Evolutionary conservation across 176 grass and related monocot genomes (phyloP).

Genomic region (Cenchrus fungigraminus): DNA sequence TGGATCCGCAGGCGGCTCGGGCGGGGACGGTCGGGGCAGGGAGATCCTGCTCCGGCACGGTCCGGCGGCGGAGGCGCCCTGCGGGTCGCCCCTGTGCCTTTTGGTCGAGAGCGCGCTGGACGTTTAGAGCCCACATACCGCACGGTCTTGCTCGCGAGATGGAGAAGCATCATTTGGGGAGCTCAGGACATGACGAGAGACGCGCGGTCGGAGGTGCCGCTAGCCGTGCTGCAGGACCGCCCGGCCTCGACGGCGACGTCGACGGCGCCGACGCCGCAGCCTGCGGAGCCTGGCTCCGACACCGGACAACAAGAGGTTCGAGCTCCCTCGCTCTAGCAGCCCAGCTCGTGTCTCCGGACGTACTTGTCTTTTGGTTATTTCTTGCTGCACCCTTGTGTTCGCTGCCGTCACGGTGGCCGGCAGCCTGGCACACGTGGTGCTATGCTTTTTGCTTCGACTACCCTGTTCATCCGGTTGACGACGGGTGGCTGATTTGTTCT

Average conservation of each 20-base stretch:
- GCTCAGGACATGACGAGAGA: conserved; percentile 29
- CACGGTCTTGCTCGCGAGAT: neutral
- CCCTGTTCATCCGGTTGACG: too few relatives aligned
- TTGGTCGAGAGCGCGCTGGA: too few relatives aligned
- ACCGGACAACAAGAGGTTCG: conserved; percentile 10
- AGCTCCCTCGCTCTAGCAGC: neutral
- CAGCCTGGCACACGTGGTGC: neutral
- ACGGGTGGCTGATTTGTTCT: too few relatives aligned
- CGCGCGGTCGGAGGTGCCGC: conserved; percentile 26
- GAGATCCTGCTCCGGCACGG: too few relatives aligned
- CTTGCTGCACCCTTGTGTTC: neutral
- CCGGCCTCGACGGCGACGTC: neutral
- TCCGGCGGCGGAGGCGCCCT: too few relatives aligned
- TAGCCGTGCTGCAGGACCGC: conserved; percentile 12
- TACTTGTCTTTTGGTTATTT: neutral
- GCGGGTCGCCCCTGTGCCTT: too few relatives aligned
- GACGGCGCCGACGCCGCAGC: neutral
- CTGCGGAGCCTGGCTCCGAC: neutral
- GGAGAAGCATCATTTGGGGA: neutral
- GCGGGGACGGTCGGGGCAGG: too few relatives aligned
- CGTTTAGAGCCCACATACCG: neutral
- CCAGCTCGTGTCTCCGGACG: too few relatives aligned
- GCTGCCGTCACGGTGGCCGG: neutral
- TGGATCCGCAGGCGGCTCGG: too few relatives aligned
- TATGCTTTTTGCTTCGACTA: too few relatives aligned